Conservation (phyloP, 345 rosid genomes). For the Populus tremula region DNA sequence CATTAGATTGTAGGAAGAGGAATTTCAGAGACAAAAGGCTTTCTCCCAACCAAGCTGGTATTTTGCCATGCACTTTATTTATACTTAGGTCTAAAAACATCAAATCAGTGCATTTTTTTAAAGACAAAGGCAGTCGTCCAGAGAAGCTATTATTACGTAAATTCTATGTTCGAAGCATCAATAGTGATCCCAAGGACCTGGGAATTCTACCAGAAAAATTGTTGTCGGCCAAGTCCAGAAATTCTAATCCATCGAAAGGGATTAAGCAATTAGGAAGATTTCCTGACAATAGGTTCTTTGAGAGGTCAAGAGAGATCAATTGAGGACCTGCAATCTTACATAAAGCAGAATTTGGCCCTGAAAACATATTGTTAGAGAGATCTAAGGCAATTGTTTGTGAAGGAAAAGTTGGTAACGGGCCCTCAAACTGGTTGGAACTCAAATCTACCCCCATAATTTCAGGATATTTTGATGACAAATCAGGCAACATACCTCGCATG, state of each 20-base stretch:
- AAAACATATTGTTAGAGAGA: conserved; percentile 22
- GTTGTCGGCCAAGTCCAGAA: conserved; percentile 22
- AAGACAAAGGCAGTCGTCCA: not conserved
- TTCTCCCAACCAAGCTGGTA: not conserved
- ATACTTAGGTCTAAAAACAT: conserved; percentile 4
- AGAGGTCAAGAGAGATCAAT: conserved; percentile 8
- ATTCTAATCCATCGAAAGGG: not conserved
- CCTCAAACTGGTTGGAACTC: conserved; percentile 22
- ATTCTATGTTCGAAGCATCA: conserved; percentile 8
- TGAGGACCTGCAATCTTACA: not conserved
- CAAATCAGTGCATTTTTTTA: not conserved
- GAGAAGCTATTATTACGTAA: conserved; percentile 7
- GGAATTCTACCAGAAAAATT: conserved; percentile 22
- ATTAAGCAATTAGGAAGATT: conserved; percentile 5
- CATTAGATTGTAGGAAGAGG: not conserved
- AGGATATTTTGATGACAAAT: not conserved
- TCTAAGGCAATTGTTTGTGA: not conserved
- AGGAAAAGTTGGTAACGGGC: conserved; percentile 17
- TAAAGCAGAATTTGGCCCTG: conserved; percentile 13
- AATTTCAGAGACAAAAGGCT: not conserved
- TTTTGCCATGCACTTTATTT: not conserved
- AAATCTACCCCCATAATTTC: conserved; percentile 5
- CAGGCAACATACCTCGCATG: conserved; percentile 25
- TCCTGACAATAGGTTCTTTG: conserved; percentile 10
- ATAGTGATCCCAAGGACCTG: conserved; percentile 1